Percentiles rank a stretch among this genome's conserved stretches.
phyloP scores from a whole-genome alignment of 2,329 filamentous ascomycete genomes.

The Ploettnerulaceae sp. region DNA sequence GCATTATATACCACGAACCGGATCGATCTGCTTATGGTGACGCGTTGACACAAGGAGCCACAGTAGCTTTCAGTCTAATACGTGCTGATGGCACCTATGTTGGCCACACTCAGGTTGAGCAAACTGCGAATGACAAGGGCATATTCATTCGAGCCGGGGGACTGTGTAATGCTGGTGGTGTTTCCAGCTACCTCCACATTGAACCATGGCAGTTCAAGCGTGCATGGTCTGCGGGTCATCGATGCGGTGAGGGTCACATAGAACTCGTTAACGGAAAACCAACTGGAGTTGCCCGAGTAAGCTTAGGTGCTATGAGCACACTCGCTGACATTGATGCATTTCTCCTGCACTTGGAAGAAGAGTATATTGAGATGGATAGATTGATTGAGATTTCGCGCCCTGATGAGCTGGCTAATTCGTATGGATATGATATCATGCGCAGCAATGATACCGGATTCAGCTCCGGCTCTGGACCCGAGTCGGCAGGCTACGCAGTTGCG shows the following conservation, averaged over 20 bases:
- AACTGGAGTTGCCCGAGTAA: constrained; percentile 78
- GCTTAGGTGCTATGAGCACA: constrained; percentile 86
- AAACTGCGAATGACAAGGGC: constrained; percentile 69
- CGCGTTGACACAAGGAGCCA: constrained; percentile 53
- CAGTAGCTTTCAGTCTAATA: constrained; percentile 77
- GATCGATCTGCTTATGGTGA: constrained; percentile 26
- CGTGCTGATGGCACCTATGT: constrained; percentile 68
- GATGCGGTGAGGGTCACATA: constrained; percentile 72
- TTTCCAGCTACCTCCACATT: constrained; percentile 65
- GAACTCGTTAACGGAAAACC: constrained; percentile 72
- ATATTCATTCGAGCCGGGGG: constrained; percentile 85
- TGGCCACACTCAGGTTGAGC: constrained; percentile 77
- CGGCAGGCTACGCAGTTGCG: not conserved
- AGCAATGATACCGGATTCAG: constrained; percentile 6
- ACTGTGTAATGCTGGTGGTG: constrained; percentile 85
- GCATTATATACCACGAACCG: constrained; percentile 34
- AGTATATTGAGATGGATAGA: constrained; percentile 16
- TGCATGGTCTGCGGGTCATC: constrained; percentile 78
- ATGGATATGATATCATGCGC: not conserved
- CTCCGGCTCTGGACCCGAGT: not conserved
- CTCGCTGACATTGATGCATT: constrained; percentile 67
- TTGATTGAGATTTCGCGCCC: not conserved
- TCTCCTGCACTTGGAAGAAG: constrained; percentile 61
- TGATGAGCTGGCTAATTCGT: not conserved
- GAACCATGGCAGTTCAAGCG: constrained; percentile 74